A percentile compares a stretch with the other conserved stretches of the same genome.
phyloP scores from a whole-genome alignment of 2,329 filamentous ascomycete species.

The Venturia pyrina region DNA sequence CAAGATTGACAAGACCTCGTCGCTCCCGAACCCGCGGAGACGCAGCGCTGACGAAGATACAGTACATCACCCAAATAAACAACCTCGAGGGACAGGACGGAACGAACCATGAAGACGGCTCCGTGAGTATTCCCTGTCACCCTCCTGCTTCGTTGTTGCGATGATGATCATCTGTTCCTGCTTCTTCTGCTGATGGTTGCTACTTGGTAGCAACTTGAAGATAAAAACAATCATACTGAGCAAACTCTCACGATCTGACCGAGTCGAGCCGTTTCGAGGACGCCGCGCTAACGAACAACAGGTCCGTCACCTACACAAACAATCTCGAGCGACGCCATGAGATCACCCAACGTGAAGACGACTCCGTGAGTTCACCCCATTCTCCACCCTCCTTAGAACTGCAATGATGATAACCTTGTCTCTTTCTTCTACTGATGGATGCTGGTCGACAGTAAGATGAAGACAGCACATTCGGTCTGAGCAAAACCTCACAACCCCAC shows the following conservation, averaged over 20 bases:
- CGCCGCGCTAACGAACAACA: background rate
- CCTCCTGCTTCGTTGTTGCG: background rate
- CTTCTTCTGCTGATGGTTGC: background rate
- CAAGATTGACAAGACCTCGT: no score
- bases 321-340: background rate
- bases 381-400: background rate
- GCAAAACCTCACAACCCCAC: background rate
- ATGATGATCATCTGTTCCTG: background rate
- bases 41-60: background rate
- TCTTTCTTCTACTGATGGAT: background rate
- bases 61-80: background rate
- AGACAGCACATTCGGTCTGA: background rate
- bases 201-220: background rate
- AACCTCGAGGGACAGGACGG: background rate
- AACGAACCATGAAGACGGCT: background rate
- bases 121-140: background rate
- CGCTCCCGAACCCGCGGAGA: no score
- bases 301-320: background rate
- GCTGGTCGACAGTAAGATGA: background rate
- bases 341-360: background rate
- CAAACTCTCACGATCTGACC: background rate
- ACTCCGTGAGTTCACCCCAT: background rate
- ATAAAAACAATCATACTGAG: background rate
- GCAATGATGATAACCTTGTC: background rate
- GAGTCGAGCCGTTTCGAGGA: background rate